Base-by-base conservation (phyloP, 768 basidiomycete species). In the Tulasnella calospora region DNA sequence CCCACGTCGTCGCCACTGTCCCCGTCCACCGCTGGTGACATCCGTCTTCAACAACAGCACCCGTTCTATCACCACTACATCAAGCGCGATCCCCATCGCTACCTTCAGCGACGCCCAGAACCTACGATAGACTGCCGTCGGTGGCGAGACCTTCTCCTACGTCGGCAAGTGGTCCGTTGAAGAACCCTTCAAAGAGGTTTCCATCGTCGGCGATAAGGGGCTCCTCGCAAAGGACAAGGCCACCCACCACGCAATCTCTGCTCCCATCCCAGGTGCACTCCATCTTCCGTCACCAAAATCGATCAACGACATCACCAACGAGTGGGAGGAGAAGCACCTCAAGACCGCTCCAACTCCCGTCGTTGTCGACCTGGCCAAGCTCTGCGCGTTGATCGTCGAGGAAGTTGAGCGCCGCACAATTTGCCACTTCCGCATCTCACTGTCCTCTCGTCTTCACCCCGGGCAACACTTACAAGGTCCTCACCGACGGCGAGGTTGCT, bases 271-370 rank as follows among this genome's bases (percentile, higher is more conserved):
- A 96, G 94, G 88, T 98, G 74, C 98, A 99, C 88, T 98, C 99
- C 86, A 99, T 99, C 86, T 97, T 99, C 94, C 94, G 96, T 82
- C 93, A 98, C 89, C 91, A 92, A 87, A 96, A 90, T 88, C 97
- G n/a, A n/a, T n/a, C n/a, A n/a, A n/a, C n/a, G n/a, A 97, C 44
- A 89, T 92, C 82, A 94, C 93, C 69, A 94, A 94, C 81, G 95
- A 95, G 83, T 90, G 89, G 80, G 98, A 99, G 86, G 98, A 99
- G 90, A 99, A 99, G 86, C 98, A 99, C 86, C 91, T 99, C 79
- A 89, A 87, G 75, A 83, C 88, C 79, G 88, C 96, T 80, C 96
- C 95, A 79, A 88, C 88, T 79, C 97, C 97, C 70, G 87, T 91
- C 80, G 95, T 97, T 82, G 92, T 91, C 85, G 98, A 97, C 87